phyloP scores from a whole-genome alignment of 2,329 filamentous ascomycete species.

The Diplodia corticola region DNA sequence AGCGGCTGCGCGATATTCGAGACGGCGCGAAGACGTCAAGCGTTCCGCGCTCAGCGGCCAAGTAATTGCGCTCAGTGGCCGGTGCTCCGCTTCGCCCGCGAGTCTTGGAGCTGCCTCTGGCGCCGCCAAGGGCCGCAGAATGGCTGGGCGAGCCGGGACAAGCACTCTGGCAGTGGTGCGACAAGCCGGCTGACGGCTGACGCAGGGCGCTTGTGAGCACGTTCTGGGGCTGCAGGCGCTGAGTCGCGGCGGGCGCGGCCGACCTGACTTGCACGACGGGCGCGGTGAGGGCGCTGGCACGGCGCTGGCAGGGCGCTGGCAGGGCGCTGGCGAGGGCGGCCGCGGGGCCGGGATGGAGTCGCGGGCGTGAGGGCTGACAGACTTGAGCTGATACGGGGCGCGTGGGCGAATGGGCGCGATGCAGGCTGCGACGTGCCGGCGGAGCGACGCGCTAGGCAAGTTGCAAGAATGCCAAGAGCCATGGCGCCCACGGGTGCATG shows the following conservation, averaged over 20 bases:
- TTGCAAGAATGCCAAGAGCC: slow-evolving; percentile 23
- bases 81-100: slow-evolving; percentile 21
- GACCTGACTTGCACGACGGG: background rate
- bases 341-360: background rate
- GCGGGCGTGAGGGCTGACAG: background rate
- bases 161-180: slow-evolving; percentile 20
- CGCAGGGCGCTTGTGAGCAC: background rate
- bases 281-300: slow-evolving; percentile 16
- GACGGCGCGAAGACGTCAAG: slow-evolving; percentile 17
- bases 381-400: background rate
- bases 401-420: slow-evolving; percentile 7
- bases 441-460: slow-evolving; percentile 22
- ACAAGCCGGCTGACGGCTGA: slow-evolving; percentile 11
- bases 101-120: slow-evolving; percentile 4
- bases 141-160: slow-evolving; percentile 21
- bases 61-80: slow-evolving; percentile 23
- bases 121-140: slow-evolving; percentile 13
- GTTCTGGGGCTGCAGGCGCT: background rate
- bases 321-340: background rate
- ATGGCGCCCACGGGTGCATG: slow-evolving; percentile 22
- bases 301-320: slow-evolving; percentile 11
- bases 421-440: slow-evolving; percentile 11
- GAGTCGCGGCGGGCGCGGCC: background rate
- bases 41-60: slow-evolving; percentile 21
- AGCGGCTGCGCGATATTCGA: slow-evolving; percentile 21